Base-by-base conservation (phyloP, 2,329 filamentous ascomycete species). In the Bipolaris victoriae region DNA sequence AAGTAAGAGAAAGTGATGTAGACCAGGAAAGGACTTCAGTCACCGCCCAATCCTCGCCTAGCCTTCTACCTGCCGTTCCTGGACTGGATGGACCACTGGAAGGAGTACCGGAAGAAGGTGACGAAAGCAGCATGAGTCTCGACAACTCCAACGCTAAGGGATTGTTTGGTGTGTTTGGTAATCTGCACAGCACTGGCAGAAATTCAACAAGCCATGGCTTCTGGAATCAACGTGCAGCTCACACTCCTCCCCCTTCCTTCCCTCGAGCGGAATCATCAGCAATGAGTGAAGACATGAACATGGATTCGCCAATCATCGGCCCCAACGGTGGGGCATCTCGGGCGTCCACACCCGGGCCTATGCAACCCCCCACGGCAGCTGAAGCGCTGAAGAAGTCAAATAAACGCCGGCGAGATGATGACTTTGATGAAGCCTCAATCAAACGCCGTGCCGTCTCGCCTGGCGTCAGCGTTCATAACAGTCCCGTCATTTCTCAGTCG, bases 371-470 rank as follows among this genome's bases (percentile, higher is more conserved):
- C 0, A 75, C 75, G 37, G 76, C 77, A 20, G 77, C 71, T n/a
- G 77, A 79, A 18, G 76, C 74, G 7, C 63, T 79, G 20, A 77
- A 76, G 62, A 79, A 77, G 56, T 76, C 74, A 6, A 78, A 76
- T 75, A 95, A 94, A 75, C 88, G 94, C n/a, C 86, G 92, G 20
- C 85, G 92, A 54, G 94, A 97, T 61, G 92, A 97, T 69, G 93
- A 97, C 69, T 89, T 97, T 55, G 93, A 98, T 72, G 89, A 91
- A 1, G 84, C 88, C 37, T 90, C 89, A 60, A 93, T 97, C 80
- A 98, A 98, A 78, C 86, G 94, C 15, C 86, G 94, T 41, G 94
- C 94, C 22, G 94, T 98, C 2, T 95, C 90, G 57, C 94, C 94
- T 0, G 91, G 93, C 15, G 88, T 97, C 82, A 96, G 92, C 74